These are phyloP conservation scores for Gryganskiella cystojenkinii DNA, from an alignment of 192 early-diverging fungal genomes.

Conservation along the genomic window DNA sequence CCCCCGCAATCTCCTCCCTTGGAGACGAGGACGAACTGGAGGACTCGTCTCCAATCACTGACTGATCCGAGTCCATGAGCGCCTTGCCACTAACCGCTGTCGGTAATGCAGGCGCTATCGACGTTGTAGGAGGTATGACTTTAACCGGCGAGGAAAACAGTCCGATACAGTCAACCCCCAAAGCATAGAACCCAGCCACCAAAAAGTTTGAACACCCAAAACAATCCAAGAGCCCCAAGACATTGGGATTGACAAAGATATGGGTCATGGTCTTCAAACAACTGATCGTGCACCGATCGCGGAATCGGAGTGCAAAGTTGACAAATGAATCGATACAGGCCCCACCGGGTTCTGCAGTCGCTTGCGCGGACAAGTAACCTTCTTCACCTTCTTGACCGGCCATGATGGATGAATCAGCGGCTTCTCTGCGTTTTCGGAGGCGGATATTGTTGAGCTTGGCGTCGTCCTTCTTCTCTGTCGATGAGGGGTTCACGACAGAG, in stretches of 20 bases:
- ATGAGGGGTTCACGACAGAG: too few relatives aligned
- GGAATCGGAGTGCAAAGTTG: constrained; percentile 34
- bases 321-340: constrained; percentile 40
- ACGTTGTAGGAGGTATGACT: background rate
- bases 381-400: background rate
- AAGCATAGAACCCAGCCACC: constrained; percentile 7
- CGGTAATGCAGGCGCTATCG: background rate
- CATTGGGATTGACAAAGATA: constrained; percentile 2
- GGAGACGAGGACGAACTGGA: too few relatives aligned
- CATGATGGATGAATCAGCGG: background rate
- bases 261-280: constrained; percentile 23
- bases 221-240: constrained; percentile 10
- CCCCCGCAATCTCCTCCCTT: background rate
- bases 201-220: constrained; percentile 34
- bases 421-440: background rate
- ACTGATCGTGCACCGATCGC: constrained; percentile 18
- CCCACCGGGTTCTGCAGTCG: constrained; percentile 3
- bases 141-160: constrained; percentile 9
- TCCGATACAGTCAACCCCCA: constrained; percentile 19
- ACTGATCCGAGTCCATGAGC: too few relatives aligned
- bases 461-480: too few relatives aligned
- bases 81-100: background rate
- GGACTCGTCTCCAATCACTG: too few relatives aligned
- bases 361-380: background rate
- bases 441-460: background rate